These are phyloP conservation scores for Gamsiella multidivaricata DNA, from an alignment of 192 early-diverging fungal genomes.

Conservation along the genomic window DNA sequence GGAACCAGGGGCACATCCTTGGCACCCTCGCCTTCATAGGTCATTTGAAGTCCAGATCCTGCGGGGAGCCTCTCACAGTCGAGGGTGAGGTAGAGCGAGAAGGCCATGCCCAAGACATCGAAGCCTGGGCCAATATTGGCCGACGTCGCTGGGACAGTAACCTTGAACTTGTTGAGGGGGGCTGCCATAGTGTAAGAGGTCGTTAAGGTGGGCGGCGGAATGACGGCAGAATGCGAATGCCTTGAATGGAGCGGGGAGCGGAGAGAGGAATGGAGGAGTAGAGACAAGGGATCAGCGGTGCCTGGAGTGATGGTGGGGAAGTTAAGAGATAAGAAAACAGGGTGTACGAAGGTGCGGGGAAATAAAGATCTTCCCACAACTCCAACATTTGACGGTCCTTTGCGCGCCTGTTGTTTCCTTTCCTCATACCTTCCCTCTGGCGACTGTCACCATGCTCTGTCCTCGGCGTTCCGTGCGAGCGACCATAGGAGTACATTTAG, in stretches of 20 bases:
- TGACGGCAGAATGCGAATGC: neutral
- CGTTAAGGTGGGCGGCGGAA: neutral
- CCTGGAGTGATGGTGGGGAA: no score
- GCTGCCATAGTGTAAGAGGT: constrained; percentile 23
- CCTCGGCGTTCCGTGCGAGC: no score
- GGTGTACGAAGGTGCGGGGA: no score
- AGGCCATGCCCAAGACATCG: constrained; percentile 92
- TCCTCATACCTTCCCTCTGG: no score
- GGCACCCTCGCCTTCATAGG: constrained; percentile 75
- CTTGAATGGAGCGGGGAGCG: neutral
- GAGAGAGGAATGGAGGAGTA: neutral
- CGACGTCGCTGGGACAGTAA: constrained; percentile 94
- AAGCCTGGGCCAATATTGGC: constrained; percentile 99
- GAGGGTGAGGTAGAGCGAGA: constrained; percentile 88
- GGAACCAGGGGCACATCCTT: constrained; percentile 84
- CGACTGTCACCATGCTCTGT: no score
- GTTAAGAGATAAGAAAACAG: no score
- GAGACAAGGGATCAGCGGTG: neutral
- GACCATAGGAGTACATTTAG: no score
- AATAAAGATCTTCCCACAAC: no score
- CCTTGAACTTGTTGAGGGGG: constrained; percentile 60
- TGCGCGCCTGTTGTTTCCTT: no score
- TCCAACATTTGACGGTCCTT: no score
- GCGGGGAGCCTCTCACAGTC: constrained; percentile 56
- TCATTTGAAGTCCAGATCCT: constrained; percentile 55